A percentile compares a stretch with the other conserved stretches of the same genome.
phyloP scores from a whole-genome alignment of 352 stramenopile species.

The Globisporangium splendens region DNA sequence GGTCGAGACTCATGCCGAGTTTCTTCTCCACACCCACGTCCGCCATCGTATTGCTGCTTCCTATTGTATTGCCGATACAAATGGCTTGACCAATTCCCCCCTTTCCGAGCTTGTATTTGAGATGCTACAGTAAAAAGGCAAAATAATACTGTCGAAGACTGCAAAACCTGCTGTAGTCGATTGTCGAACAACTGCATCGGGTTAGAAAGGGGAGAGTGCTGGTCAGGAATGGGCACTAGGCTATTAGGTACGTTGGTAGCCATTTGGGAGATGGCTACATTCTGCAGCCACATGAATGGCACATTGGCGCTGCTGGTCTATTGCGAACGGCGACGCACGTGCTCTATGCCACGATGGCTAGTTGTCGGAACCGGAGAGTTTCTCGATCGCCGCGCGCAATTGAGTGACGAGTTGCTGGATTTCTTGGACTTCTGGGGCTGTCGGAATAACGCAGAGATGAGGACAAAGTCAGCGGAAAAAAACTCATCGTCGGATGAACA shows the following conservation, averaged over 20 bases:
- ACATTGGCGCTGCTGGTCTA: too few species aligned
- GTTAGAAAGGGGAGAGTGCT: background rate
- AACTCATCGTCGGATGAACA: too few species aligned
- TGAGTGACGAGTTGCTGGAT: constrained; percentile 37
- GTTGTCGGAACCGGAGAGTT: constrained; percentile 8
- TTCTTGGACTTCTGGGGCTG: constrained; percentile 31
- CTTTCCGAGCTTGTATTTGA: too few species aligned
- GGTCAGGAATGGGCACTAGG: background rate
- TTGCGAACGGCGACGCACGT: too few species aligned
- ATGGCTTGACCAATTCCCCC: too few species aligned
- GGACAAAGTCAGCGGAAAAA: background rate
- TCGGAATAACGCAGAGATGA: background rate
- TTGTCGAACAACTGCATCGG: background rate
- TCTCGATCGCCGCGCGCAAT: constrained; percentile 26
- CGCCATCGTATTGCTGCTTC: background rate
- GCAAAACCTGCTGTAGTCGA: background rate
- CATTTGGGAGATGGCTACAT: background rate
- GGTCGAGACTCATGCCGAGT: constrained; percentile 66
- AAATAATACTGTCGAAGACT: background rate
- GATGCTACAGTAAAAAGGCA: too few species aligned
- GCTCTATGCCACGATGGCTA: too few species aligned
- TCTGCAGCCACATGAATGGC: background rate
- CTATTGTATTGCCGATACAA: too few species aligned
- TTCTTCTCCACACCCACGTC: constrained; percentile 56
- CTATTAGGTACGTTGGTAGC: background rate